Evolutionary conservation across 2,329 filamentous ascomycete species (phyloP).

Genomic region (Diaporthe ilicicola): DNA sequence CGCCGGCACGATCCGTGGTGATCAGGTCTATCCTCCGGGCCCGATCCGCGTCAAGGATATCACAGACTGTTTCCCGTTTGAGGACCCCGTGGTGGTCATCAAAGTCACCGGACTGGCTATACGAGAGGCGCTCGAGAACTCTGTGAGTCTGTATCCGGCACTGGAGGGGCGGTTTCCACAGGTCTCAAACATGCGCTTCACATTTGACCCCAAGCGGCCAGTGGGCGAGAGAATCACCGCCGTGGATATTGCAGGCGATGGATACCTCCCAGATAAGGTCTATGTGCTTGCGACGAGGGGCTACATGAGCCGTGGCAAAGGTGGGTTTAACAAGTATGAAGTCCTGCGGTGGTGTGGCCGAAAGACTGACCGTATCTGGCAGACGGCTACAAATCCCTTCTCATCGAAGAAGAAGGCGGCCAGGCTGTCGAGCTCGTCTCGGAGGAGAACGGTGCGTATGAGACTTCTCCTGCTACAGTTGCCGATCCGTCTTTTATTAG

Average conservation of each 20-base stretch:
- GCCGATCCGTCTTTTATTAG: too few species aligned
- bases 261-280: constrained; percentile 67
- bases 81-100: constrained; percentile 86
- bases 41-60: constrained; percentile 81
- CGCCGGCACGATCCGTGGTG: constrained; percentile 84
- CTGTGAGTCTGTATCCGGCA: constrained; percentile 81
- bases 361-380: not conserved
- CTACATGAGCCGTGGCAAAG: constrained; percentile 88
- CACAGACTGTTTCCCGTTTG: constrained; percentile 91
- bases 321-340: constrained; percentile 41
- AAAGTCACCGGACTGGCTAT: constrained; percentile 76
- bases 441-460: constrained; percentile 90
- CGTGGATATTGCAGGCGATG: constrained; percentile 66
- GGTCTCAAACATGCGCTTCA: constrained; percentile 82
- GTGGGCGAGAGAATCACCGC: constrained; percentile 70
- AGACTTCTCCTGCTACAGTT: too few species aligned
- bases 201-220: constrained; percentile 71
- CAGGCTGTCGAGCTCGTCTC: constrained; percentile 79
- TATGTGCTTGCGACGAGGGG: constrained; percentile 83
- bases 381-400: constrained; percentile 81
- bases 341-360: not conserved
- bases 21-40: constrained; percentile 87
- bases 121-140: constrained; percentile 83
- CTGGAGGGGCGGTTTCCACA: constrained; percentile 79
- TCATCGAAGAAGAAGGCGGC: constrained; percentile 81